These are phyloP conservation scores for Ambrosiella beaveri DNA, from an alignment of 2,329 filamentous ascomycete species.

Conservation along the genomic window DNA sequence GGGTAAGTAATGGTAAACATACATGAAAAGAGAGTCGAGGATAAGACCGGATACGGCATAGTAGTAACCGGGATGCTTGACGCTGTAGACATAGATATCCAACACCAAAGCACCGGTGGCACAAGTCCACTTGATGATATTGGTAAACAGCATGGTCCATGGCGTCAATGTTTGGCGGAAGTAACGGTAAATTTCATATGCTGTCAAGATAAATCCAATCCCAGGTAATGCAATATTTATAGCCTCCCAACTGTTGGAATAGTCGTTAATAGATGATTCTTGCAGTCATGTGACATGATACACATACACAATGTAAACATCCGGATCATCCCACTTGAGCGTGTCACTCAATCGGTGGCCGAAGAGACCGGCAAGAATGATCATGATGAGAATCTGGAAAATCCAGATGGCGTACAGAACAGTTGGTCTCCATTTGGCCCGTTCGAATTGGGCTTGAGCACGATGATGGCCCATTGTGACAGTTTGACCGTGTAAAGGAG, in stretches of 20 bases:
- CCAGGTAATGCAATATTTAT: slow-evolving; percentile 34
- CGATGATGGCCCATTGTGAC: slow-evolving; percentile 20
- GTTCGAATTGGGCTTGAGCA: slow-evolving; percentile 34
- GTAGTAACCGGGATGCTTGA: slow-evolving; percentile 24
- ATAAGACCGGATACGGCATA: slow-evolving; percentile 33
- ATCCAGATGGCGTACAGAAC: slow-evolving; percentile 34
- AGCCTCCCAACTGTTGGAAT: slow-evolving; percentile 30
- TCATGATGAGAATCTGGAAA: slow-evolving; percentile 28
- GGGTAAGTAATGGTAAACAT: slow-evolving; percentile 16
- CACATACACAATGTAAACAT: slow-evolving; percentile 9
- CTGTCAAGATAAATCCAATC: slow-evolving; percentile 28
- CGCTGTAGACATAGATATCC: slow-evolving; percentile 33
- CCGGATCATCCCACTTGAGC: neutral
- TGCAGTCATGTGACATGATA: neutral
- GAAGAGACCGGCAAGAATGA: slow-evolving; percentile 34
- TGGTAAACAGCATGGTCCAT: slow-evolving; percentile 34
- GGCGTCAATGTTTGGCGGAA: slow-evolving; percentile 35
- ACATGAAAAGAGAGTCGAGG: slow-evolving; percentile 33
- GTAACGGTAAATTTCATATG: slow-evolving; percentile 30
- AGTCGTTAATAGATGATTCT: neutral
- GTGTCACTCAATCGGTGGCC: slow-evolving; percentile 29
- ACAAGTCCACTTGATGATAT: slow-evolving; percentile 32
- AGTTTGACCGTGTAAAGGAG: neutral
- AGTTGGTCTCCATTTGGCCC: slow-evolving; percentile 32
- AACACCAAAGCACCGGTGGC: slow-evolving; percentile 30